phyloP scores from a whole-genome alignment of 768 basidiomycete species.

The Auricularia sp. region DNA sequence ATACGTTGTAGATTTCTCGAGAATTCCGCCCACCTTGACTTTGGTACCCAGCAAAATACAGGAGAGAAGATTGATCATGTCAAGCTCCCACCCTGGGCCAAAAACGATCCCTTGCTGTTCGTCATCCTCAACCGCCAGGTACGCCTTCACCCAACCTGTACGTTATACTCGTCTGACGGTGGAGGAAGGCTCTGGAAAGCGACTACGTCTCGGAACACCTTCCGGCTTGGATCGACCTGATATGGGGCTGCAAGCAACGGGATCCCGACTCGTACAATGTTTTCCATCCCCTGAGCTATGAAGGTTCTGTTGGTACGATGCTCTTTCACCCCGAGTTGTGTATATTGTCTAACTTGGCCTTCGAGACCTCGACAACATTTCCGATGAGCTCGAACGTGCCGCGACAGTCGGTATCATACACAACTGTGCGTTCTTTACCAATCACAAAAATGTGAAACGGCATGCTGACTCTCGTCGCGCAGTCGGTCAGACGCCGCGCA shows the following conservation, averaged over 20 bases:
- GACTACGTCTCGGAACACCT: conserved; percentile 76
- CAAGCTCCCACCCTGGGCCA: conserved; percentile 85
- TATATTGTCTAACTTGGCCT: neutral
- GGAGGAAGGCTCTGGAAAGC: conserved; percentile 70
- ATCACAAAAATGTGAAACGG: neutral
- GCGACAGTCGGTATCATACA: conserved; percentile 93
- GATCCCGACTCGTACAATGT: conserved; percentile 70
- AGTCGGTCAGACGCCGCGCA: conserved; percentile 90
- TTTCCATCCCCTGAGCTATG: conserved; percentile 90
- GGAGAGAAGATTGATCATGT: conserved; percentile 82
- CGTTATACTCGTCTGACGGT: neutral
- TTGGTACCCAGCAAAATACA: conserved; percentile 60
- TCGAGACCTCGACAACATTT: conserved; percentile 74
- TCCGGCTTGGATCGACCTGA: conserved; percentile 86
- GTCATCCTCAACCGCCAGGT: conserved; percentile 69
- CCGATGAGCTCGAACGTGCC: conserved; percentile 78
- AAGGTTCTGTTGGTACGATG: conserved; percentile 67
- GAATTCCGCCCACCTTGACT: conserved; percentile 70
- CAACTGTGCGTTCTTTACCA: conserved; percentile 49
- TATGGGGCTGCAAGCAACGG: conserved; percentile 83
- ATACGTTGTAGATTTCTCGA: conserved; percentile 56
- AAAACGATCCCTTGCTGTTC: conserved; percentile 74
- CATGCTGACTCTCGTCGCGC: neutral
- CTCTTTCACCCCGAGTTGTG: neutral
- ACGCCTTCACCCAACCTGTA: conserved; percentile 8